Base-by-base conservation (phyloP, 441 rosid genomes). In the Biscutella laevigata region DNA sequence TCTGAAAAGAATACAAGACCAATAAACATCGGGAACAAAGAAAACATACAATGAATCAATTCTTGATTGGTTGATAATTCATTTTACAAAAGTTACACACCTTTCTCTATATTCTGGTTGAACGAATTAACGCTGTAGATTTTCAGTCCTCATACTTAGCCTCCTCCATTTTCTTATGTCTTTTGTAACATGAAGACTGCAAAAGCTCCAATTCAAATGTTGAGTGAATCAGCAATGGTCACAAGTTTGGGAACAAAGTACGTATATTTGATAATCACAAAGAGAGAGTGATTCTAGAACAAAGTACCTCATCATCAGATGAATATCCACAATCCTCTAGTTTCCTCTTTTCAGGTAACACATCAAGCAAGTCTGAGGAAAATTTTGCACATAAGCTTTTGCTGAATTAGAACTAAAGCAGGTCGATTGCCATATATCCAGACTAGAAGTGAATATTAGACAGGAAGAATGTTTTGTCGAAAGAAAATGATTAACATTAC, bases 121-220 rank as follows among this genome's bases (percentile, higher is more conserved):
- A 79, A 77, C 1, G 90, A 74, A 49, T 78, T 53, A 4, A 83
- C 50, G 7, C 85, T 4, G 80, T 59, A 1, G 95, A 76, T 62
- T 90, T 90, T 86, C 96, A 87, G 11, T 87, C 78, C 46, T 81
- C 84, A 44, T 84, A 87, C 46, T 61, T 80, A 46, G 44, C 71
- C 61, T 78, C 80, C 59, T 78, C 88, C 61, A 16, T 70, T 57
- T 66, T 74, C 64, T 84, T 87, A 2, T 72, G 81, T 71, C 73
- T 74, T 68, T 84, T 84, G 75, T 78, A 69, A 61, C 88, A 70
- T 15, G 92, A 78, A 44, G 70, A 61, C 95, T 84, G 81, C 60
- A 71, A 8, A 55, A 54, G 45, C 5, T 12, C 48, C 27, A 24
- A 44, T 37, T 12, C 16, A 59, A 6, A 52, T 44, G 15, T 22